Conservation (phyloP, 2,329 filamentous ascomycete genomes). For the Neopestalotiopsis clavispora region DNA sequence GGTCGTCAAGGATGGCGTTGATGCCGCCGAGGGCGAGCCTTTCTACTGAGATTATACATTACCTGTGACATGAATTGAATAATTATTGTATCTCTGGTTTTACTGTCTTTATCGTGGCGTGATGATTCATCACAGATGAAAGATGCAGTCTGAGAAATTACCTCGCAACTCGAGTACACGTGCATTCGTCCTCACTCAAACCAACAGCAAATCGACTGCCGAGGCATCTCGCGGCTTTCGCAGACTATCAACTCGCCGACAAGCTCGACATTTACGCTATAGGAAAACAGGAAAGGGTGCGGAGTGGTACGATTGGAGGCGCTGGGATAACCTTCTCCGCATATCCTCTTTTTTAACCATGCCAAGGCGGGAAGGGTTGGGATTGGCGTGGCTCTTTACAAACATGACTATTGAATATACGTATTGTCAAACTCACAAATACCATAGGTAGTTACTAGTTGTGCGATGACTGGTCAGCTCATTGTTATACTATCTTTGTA, state of each 20-base stretch:
- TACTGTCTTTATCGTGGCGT: neutral
- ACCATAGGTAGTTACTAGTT: too few relatives aligned
- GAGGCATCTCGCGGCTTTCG: neutral
- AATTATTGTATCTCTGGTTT: neutral
- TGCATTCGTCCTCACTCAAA: neutral
- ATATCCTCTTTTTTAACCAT: neutral
- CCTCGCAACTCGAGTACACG: neutral
- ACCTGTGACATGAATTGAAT: neutral
- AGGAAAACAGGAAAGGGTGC: neutral
- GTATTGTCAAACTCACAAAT: too few relatives aligned
- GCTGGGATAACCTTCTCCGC: slow-evolving; percentile 7
- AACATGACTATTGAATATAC: too few relatives aligned
- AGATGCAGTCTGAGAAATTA: neutral
- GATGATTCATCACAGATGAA: too few relatives aligned
- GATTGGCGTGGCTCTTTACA: too few relatives aligned
- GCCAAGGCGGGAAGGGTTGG: too few relatives aligned
- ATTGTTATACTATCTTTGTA: too few relatives aligned
- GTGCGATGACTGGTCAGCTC: too few relatives aligned
- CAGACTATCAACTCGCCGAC: neutral
- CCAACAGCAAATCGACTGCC: neutral
- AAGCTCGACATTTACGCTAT: neutral
- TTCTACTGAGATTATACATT: slow-evolving; percentile 34
- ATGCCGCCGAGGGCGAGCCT: slow-evolving; percentile 58
- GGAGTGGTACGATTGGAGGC: neutral
- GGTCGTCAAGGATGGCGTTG: slow-evolving; percentile 53